Evolutionary conservation across 345 rosid species (phyloP).

Genomic region (Murraya paniculata): DNA sequence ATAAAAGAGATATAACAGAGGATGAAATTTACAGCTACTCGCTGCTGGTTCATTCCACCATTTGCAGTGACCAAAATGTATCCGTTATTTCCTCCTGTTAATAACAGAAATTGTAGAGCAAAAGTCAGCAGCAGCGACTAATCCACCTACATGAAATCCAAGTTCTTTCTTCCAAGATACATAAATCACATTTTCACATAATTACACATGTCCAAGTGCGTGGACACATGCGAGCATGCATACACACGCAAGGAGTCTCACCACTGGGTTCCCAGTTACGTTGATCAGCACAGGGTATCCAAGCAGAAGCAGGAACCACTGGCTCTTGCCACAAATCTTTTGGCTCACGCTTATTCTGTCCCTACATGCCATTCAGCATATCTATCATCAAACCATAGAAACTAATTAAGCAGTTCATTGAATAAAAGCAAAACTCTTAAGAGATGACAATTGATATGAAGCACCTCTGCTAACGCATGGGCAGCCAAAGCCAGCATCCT

Average conservation of each 20-base stretch:
- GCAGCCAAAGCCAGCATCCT: conserved; percentile 86
- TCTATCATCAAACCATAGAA: not conserved
- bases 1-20: not conserved
- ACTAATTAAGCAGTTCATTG: not conserved
- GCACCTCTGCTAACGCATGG: conserved; percentile 95
- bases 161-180: not conserved
- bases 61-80: conserved; percentile 91
- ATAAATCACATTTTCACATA: not conserved
- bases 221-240: not conserved
- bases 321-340: conserved; percentile 95
- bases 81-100: conserved; percentile 78
- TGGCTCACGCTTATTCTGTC: conserved; percentile 80
- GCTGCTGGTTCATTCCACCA: conserved; percentile 97
- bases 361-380: conserved; percentile 29
- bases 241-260: conserved; percentile 18
- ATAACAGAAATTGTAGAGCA: conserved; percentile 13
- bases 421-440: not conserved
- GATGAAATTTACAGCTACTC: conserved; percentile 70
- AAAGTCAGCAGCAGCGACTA: not conserved
- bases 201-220: not conserved
- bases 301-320: conserved; percentile 61
- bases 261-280: conserved; percentile 71
- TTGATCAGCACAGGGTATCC: conserved; percentile 90
- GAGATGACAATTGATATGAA: conserved; percentile 1
- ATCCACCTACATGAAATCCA: not conserved